phyloP scores from a whole-genome alignment of 2,329 filamentous ascomycete genomes.

The Trichophyton equinum region DNA sequence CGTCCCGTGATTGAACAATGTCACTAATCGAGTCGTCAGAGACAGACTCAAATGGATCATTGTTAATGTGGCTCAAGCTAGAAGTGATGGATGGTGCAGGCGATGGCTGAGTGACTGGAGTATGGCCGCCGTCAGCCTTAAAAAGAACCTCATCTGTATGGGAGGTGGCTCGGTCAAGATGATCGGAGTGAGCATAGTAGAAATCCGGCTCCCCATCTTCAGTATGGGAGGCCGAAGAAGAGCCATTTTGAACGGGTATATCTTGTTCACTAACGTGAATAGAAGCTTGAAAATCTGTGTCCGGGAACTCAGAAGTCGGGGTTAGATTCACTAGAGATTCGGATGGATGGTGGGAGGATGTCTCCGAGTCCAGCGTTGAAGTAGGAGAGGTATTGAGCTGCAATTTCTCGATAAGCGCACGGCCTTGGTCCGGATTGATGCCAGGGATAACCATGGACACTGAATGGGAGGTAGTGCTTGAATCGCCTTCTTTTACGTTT shows the following conservation, averaged over 20 bases:
- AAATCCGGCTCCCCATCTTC: conserved; percentile 21
- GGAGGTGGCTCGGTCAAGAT: conserved; percentile 11
- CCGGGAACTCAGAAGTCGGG: conserved; percentile 33
- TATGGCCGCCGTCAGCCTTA: not conserved
- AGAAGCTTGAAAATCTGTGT: conserved; percentile 14
- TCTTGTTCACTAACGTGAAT: conserved; percentile 13
- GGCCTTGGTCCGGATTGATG: conserved; percentile 11
- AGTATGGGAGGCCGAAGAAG: conserved; percentile 22
- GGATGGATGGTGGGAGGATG: conserved; percentile 28
- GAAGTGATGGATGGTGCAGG: conserved; percentile 27
- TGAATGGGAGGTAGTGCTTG: conserved; percentile 8
- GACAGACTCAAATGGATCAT: conserved; percentile 17
- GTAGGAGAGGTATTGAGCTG: conserved; percentile 18
- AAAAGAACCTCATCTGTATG: conserved; percentile 4
- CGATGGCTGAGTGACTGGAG: conserved; percentile 17
- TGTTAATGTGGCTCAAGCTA: conserved; percentile 27
- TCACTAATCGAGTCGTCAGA: conserved; percentile 32
- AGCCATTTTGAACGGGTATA: conserved; percentile 15
- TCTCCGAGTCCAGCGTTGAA: conserved; percentile 20
- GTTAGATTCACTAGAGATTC: conserved; percentile 34
- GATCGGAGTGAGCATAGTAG: conserved; percentile 24
- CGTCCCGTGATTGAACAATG: conserved; percentile 22
- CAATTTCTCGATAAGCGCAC: conserved; percentile 13
- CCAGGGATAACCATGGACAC: conserved; percentile 14
- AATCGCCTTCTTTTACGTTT: conserved; percentile 16